phyloP scores from a whole-genome alignment of 805 yeast genomes.

The Candida chauliodis region DNA sequence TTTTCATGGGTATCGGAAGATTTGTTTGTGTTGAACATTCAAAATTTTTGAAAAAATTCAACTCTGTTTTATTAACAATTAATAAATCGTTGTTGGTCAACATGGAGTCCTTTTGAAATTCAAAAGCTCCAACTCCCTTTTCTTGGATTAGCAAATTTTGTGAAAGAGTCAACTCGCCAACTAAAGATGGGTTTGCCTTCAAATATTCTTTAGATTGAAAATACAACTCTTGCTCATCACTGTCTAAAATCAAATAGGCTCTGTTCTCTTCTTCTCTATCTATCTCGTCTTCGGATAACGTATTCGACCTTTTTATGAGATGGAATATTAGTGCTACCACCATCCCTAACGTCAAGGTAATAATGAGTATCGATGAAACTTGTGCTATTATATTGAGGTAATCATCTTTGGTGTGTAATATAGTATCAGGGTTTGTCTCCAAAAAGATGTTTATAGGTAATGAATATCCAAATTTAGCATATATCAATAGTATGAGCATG shows the following conservation, averaged over 20 bases:
- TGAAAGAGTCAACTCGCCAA: conserved; percentile 49
- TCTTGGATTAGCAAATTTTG: conserved; percentile 73
- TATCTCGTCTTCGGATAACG: conserved; percentile 47
- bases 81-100: conserved; percentile 52
- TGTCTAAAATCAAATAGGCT: conserved; percentile 57
- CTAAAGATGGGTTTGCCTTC: conserved; percentile 27
- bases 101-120: conserved; percentile 61
- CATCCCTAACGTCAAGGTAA: conserved; percentile 10
- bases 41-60: conserved; percentile 54
- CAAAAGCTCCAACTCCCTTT: conserved; percentile 88
- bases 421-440: too few relatives aligned
- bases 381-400: too few relatives aligned
- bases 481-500: too few relatives aligned
- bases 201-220: conserved; percentile 58
- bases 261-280: conserved; percentile 57
- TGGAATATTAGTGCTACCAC: conserved; percentile 8
- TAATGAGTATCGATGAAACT: conserved; percentile 8
- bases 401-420: too few relatives aligned
- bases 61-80: conserved; percentile 63
- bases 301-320: conserved; percentile 12
- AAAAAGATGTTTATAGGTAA: too few relatives aligned
- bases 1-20: conserved; percentile 77
- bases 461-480: too few relatives aligned
- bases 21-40: conserved; percentile 75
- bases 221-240: conserved; percentile 66